Conservation (phyloP, 305 asterid species). For the Lippia alba region DNA sequence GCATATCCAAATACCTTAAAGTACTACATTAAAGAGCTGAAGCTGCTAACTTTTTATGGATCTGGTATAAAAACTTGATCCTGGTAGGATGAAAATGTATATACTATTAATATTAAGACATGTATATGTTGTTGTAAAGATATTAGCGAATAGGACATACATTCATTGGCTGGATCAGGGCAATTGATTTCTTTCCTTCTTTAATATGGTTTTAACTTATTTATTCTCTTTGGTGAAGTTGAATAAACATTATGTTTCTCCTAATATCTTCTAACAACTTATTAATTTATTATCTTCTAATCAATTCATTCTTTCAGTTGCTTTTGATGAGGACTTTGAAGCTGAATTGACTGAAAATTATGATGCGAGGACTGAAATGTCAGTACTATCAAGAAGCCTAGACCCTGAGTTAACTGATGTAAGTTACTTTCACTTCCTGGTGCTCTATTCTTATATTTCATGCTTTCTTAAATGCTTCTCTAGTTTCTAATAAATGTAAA, state of each 20-base stretch:
- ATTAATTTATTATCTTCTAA: not conserved
- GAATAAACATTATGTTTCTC: too few relatives aligned
- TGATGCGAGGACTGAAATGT: slow-evolving; percentile 86
- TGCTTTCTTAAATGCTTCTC: slow-evolving; percentile 26
- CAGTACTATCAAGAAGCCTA: slow-evolving; percentile 72
- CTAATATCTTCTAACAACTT: not conserved
- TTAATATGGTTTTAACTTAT: too few relatives aligned
- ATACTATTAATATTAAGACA: not conserved
- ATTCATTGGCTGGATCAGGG: too few relatives aligned
- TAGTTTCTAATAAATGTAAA: slow-evolving; percentile 1
- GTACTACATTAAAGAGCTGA: slow-evolving; percentile 85
- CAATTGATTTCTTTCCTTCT: too few relatives aligned
- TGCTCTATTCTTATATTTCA: slow-evolving; percentile 8
- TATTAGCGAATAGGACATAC: too few relatives aligned
- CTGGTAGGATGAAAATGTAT: slow-evolving; percentile 9
- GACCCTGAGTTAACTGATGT: slow-evolving; percentile 91
- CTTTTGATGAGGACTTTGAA: slow-evolving; percentile 99
- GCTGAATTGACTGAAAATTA: slow-evolving; percentile 85
- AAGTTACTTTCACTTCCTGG: slow-evolving; percentile 38
- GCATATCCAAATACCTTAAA: slow-evolving; percentile 70
- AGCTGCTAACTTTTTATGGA: slow-evolving; percentile 88
- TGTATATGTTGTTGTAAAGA: not conserved
- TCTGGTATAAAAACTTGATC: slow-evolving; percentile 60
- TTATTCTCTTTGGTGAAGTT: too few relatives aligned
- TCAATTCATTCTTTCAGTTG: slow-evolving; percentile 52